These are phyloP conservation scores for Candida palmyrensis DNA, from an alignment of 805 yeast genomes.

Conservation along the genomic window DNA sequence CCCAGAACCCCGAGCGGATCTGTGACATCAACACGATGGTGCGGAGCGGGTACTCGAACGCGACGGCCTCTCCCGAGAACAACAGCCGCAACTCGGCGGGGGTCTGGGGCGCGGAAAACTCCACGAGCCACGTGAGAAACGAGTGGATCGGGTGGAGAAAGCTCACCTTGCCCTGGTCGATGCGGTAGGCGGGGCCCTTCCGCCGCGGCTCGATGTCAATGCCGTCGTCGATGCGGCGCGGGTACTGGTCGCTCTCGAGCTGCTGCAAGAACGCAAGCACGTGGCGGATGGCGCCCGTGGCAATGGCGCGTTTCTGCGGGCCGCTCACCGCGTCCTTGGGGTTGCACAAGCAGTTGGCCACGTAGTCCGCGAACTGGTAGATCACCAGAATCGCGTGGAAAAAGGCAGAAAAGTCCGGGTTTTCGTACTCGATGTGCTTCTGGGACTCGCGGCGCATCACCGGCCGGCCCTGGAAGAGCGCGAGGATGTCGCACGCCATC, in stretches of 20 bases:
- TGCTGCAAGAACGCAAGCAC: constrained; percentile 24
- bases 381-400: constrained; percentile 67
- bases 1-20: constrained; percentile 89
- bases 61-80: constrained; percentile 11
- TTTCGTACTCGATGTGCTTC: constrained; percentile 88
- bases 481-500: constrained; percentile 60
- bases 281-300: constrained; percentile 23
- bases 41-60: constrained; percentile 70
- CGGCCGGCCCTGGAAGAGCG: constrained; percentile 74
- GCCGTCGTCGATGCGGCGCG: constrained; percentile 21
- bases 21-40: constrained; percentile 77
- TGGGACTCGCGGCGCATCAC: constrained; percentile 67
- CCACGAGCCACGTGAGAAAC: constrained; percentile 65
- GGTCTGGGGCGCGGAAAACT: constrained; percentile 36
- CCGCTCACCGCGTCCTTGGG: constrained; percentile 12
- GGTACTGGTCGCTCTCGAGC: constrained; percentile 24
- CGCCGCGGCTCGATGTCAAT: constrained; percentile 19
- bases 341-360: constrained; percentile 41
- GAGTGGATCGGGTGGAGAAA: constrained; percentile 80
- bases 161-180: constrained; percentile 47
- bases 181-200: constrained; percentile 13
- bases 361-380: constrained; percentile 53
- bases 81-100: constrained; percentile 16
- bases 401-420: constrained; percentile 71
- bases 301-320: constrained; percentile 10